Evolutionary conservation across 768 basidiomycete genomes (phyloP).

Genomic region (Exsudoporus frostii): DNA sequence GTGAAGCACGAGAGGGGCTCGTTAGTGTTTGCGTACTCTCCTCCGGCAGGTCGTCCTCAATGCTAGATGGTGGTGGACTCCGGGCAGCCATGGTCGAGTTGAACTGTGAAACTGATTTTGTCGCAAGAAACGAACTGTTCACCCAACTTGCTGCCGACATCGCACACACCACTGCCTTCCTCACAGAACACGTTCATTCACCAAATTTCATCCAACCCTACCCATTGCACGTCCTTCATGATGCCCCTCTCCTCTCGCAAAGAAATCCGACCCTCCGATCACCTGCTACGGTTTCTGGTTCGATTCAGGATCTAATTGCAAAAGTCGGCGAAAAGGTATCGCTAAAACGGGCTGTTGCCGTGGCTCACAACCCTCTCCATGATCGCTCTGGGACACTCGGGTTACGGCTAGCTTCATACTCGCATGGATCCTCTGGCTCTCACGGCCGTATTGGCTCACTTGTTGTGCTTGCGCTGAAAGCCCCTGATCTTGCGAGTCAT

Average conservation of each 20-base stretch:
- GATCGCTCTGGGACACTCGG: conserved; percentile 36
- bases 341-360: conserved; percentile 53
- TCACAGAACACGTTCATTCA: conserved; percentile 43
- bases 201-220: conserved; percentile 44
- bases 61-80: conserved; percentile 42
- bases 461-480: conserved; percentile 51
- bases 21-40: conserved; percentile 76
- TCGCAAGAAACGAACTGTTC: conserved; percentile 83
- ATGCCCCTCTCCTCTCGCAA: conserved; percentile 65
- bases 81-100: conserved; percentile 88
- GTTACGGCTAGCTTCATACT: conserved; percentile 52
- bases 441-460: conserved; percentile 63
- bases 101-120: conserved; percentile 97
- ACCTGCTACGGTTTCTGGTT: conserved; percentile 50
- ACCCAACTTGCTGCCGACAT: conserved; percentile 72
- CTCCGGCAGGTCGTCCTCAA: conserved; percentile 46
- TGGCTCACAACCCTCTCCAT: conserved; percentile 38
- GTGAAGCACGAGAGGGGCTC: conserved; percentile 74
- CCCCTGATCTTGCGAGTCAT: conserved; percentile 42
- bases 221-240: conserved; percentile 49
- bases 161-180: conserved; percentile 78
- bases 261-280: conserved; percentile 30
- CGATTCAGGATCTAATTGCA: conserved; percentile 68
- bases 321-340: conserved; percentile 80
- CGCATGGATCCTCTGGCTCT: conserved; percentile 52